Evolutionary conservation across 345 rosid species (phyloP), one percentile per base, ranked within the genome.

Genomic region (Cardamine occulta): DNA sequence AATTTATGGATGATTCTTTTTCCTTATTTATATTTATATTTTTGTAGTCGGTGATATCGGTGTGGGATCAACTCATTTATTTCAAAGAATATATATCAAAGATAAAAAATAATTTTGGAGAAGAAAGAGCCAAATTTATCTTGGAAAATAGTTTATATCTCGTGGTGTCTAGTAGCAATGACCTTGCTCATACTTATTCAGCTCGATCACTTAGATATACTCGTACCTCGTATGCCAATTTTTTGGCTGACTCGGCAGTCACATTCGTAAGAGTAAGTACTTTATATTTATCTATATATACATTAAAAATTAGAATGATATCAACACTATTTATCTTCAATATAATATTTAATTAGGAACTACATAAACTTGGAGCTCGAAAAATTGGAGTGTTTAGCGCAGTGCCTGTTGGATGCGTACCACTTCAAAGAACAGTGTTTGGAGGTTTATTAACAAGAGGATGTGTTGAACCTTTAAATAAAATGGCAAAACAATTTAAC

Each of bases 121-220:
- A 83, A 76, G 69, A 85, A 37, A 80, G n/a, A 65, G 72, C 89
- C 8, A 68, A 74, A n/a, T 19, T 56, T 49, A 79, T 84, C 15
- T 17, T 87, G 54, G 75, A 71, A 26, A 66, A 82, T 4, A 75
- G 82, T 70, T 5, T 87, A 10, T 83, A 65, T 63, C 6, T 84
- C 0, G 76, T 83, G 13, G 19, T 19, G 12, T 68, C 85, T 14
- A 84, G 90, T 57, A 86, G 85, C 76, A 76, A 86, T 40, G 91
- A 87, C 66, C 83, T 89, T 32, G 91, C 84, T 28, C 80, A 79
- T 59, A 85, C 82, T 4, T 89, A 84, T 71, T 77, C 80, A 39
- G 17, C 17, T 2, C 77, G 82, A 66, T 24, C 72, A 37, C 21
- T 17, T 19, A 82, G 44, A 18, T 86, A 81, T 58, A 70, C 72